These are phyloP conservation scores for Scheffersomyces ergatensis DNA, from an alignment of 805 yeast species.

Conservation along the genomic window DNA sequence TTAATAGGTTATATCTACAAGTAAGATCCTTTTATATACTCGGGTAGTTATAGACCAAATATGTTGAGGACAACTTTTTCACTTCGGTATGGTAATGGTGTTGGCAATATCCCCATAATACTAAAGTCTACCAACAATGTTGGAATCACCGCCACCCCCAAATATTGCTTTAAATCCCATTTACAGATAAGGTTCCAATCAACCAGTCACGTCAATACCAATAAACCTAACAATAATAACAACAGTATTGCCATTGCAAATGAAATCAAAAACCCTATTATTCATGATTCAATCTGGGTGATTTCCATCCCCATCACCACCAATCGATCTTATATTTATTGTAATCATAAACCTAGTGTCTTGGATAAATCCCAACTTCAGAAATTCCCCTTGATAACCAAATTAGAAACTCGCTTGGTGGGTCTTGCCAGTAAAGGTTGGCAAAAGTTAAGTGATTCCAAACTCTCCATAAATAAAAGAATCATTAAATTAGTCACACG, in stretches of 20 bases:
- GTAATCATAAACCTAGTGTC: conserved; percentile 50
- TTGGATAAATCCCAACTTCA: conserved; percentile 23
- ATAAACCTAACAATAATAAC: not conserved
- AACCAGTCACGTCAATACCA: not conserved
- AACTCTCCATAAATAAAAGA: conserved; percentile 52
- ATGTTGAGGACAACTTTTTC: no score
- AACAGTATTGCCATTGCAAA: not conserved
- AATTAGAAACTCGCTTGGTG: conserved; percentile 46
- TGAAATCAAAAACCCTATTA: conserved; percentile 1
- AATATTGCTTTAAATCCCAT: not conserved
- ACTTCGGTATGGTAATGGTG: not conserved
- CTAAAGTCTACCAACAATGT: not conserved
- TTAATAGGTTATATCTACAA: no score
- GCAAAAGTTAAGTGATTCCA: conserved; percentile 57
- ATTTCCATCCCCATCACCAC: conserved; percentile 72
- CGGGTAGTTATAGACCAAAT: no score
- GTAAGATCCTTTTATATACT: no score
- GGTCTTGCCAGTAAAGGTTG: conserved; percentile 57
- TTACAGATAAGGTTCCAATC: not conserved
- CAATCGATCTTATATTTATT: conserved; percentile 59
- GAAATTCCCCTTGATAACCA: conserved; percentile 31
- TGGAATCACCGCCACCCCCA: not conserved
- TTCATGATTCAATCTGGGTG: conserved; percentile 52
- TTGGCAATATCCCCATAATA: not conserved
- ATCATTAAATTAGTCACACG: conserved; percentile 53